Evolutionary conservation across 106 monocot genomes (phyloP), one percentile per base, ranked within the genome.

Genomic region (Narthecium ossifragum): DNA sequence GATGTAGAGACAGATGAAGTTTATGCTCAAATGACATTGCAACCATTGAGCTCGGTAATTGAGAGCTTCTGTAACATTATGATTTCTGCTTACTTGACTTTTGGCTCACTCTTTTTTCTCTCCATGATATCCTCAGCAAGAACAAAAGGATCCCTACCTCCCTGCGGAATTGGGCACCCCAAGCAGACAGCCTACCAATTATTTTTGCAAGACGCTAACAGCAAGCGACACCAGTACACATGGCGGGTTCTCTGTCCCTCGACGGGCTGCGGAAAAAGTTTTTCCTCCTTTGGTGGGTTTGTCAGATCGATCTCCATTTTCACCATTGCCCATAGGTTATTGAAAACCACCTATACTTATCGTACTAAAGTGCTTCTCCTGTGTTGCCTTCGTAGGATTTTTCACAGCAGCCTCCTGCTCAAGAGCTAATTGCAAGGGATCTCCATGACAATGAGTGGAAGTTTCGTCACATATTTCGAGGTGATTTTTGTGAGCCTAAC

Each of bases 1-100:
- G 92, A 93, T 81, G 62, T 76, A 25, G 92, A 93, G 60, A 88
- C 88, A 23, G 92, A 93, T 81, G 92, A 93, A 69, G 92, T 93
- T 45, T 93, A 85, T 76, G 85, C 88, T 2, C 92, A 93, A 62
- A 93, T 93, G 92, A 88, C 92, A 39, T 50, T 93, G 65, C 92
- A 93, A 65, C 92, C 92, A 28, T 59, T 93, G 45, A 84, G 68
- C 46, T 63, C 73, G 54, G 92, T 93, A 88, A 73, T 12, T 30
- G 25, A 23, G 5, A 57, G 10, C 22, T 25, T 64, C 53, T 52
- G 26, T 57, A 34, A 0, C 28, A 36, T 31, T 55, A 17, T 31
- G 51, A 10, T 36, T 20, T 50, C 22, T 50, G 33, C 0, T 36
- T 20, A 0, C 0, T n/a, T 53, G 17, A 10, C 8, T 23, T 43